Percentiles rank a stretch among this genome's conserved stretches.
phyloP scores from a whole-genome alignment of 148 eudicot species.

The Limonium bicolor region DNA sequence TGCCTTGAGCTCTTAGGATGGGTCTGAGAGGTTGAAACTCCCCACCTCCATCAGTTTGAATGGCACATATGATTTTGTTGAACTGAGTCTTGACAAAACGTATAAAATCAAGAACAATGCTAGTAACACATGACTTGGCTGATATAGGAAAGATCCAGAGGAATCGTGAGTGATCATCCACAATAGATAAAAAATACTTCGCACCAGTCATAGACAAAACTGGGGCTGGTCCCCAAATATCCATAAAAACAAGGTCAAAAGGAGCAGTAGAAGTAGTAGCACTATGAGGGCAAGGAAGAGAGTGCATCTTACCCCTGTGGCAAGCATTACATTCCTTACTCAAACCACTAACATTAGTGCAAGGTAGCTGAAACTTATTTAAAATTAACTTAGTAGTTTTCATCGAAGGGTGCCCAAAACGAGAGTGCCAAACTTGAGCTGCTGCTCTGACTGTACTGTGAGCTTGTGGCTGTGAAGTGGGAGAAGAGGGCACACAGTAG shows the following conservation, averaged over 20 bases:
- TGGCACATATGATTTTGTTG: neutral
- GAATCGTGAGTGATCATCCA: neutral
- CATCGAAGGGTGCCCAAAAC: too few species aligned
- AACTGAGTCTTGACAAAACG: neutral
- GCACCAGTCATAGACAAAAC: neutral
- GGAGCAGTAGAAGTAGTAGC: neutral
- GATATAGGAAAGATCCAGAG: neutral
- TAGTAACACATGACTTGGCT: neutral
- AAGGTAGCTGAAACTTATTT: too few species aligned
- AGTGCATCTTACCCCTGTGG: too few species aligned
- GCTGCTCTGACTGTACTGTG: too few species aligned
- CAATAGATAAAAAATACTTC: neutral
- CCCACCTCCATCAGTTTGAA: neutral
- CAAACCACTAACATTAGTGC: too few species aligned
- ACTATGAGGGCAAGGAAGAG: neutral
- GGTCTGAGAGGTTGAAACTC: neutral
- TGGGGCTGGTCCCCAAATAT: constrained; percentile 2
- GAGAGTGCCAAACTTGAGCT: too few species aligned
- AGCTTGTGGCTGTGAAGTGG: too few species aligned
- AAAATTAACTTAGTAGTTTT: too few species aligned
- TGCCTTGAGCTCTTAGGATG: neutral
- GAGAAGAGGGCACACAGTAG: too few species aligned
- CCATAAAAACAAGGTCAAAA: neutral
- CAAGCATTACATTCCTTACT: too few species aligned
- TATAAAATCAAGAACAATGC: neutral